Base-by-base conservation (phyloP, 495 filamentous ascomycete genomes). In the Geopyxis carbonaria region DNA sequence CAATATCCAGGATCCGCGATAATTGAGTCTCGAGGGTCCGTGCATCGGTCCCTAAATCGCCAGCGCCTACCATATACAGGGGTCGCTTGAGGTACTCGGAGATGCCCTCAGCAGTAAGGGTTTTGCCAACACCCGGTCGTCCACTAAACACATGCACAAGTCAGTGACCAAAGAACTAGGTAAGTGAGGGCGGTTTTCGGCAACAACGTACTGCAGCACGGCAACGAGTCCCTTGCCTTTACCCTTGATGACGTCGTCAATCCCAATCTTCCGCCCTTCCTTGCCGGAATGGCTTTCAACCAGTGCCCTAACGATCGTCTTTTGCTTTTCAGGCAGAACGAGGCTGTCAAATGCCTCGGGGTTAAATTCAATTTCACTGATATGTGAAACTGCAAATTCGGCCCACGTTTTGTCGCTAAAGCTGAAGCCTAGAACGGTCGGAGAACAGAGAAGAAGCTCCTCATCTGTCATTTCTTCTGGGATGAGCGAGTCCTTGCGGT, bases 71-170 rank as follows among this genome's bases (percentile, higher is more conserved):
- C 72, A 78, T 82, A 54, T 92, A 91, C 8, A 93, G 61, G 1
- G 85, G 85, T 24, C 79, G 76, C 49, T 77, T 72, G 28, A 91
- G 70, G 3, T 84, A 67, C 53, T 89, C 84, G 2, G 77, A 76
- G 44, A 93, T 89, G 11, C 79, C 76, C 50, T 92, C 84, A 3
- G 81, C 85, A 0, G 84, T 92, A 2, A 93, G 65, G 0, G 84
- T 92, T 63, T 93, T 93, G 32, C 84, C 84, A 1, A 80, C 85
- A 18, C 83, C 82, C 0, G 82, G 80, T 10, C 83, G 81, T 0
- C 84, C 84, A 60, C 60, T 63, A 29, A 16, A 7, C n/a, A n/a
- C n/a, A n/a, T n/a, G n/a, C 24, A 35, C 22, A 46, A 49, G 27
- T 29, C n/a, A n/a, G 19, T 41, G 5, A 31, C 38, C 32, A 59